Conservation (phyloP, 2,329 filamentous ascomycete genomes). For the Fusarium sp. region DNA sequence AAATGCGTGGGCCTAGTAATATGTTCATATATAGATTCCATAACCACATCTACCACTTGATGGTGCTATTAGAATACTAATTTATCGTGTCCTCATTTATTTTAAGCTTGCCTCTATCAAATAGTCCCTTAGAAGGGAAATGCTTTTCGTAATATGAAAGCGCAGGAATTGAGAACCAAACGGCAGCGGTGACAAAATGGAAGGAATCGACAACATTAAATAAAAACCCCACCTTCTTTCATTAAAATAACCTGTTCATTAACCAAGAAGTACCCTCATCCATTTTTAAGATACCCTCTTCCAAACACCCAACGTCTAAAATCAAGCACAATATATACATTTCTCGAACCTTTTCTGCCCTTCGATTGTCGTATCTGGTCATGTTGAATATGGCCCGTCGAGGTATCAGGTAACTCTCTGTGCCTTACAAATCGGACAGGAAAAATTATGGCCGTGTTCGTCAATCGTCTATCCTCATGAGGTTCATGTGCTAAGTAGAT, state of each 20-base stretch:
- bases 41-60: no score
- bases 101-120: background rate
- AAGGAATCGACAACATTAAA: background rate
- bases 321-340: background rate
- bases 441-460: constrained; percentile 2
- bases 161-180: background rate
- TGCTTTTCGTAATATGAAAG: background rate
- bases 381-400: background rate
- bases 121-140: background rate
- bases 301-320: constrained; percentile 5
- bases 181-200: background rate
- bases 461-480: background rate
- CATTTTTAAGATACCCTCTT: constrained; percentile 9
- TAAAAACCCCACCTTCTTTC: constrained; percentile 25
- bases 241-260: constrained; percentile 24
- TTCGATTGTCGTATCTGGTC: no score
- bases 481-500: constrained; percentile 64
- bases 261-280: constrained; percentile 13
- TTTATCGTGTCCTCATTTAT: background rate
- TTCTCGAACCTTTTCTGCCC: background rate
- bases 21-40: background rate
- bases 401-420: background rate
- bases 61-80: background rate
- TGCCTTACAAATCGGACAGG: background rate
- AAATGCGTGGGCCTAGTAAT: background rate